Conservation (phyloP, 2,329 filamentous ascomycete genomes). For the Fusarium pilosicola region DNA sequence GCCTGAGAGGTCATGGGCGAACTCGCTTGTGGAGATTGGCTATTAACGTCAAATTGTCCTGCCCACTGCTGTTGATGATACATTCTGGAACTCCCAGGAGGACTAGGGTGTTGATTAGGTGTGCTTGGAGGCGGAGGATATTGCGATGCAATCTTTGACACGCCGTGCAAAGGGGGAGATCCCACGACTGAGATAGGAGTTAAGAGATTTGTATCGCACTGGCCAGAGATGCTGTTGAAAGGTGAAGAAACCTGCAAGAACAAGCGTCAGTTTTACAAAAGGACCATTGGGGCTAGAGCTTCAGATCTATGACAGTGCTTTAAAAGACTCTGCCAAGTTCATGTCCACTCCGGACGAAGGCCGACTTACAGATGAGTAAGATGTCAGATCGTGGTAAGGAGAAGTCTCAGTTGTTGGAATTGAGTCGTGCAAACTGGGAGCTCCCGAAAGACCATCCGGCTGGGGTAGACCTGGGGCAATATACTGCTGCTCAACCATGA, state of each 20-base stretch:
- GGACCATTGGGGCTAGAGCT: not conserved
- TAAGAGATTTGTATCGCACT: slow-evolving; percentile 57
- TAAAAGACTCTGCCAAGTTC: not conserved
- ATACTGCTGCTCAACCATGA: slow-evolving; percentile 51
- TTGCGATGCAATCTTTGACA: slow-evolving; percentile 53
- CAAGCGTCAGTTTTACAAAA: slow-evolving; percentile 7
- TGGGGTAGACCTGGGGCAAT: slow-evolving; percentile 48
- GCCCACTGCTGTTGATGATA: slow-evolving; percentile 56
- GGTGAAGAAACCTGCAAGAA: slow-evolving; percentile 40
- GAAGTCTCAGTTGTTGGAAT: slow-evolving; percentile 41
- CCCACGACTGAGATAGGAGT: slow-evolving; percentile 62
- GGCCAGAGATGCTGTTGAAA: slow-evolving; percentile 46
- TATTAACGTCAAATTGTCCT: slow-evolving; percentile 53
- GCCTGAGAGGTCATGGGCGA: slow-evolving; percentile 59
- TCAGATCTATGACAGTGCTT: not conserved
- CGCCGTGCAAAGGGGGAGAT: slow-evolving; percentile 60
- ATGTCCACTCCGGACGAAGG: not conserved
- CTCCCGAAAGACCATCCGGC: slow-evolving; percentile 45
- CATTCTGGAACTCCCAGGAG: slow-evolving; percentile 59
- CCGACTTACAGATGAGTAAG: slow-evolving; percentile 49
- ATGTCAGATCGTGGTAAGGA: slow-evolving; percentile 45
- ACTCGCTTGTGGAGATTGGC: slow-evolving; percentile 54
- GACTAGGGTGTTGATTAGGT: slow-evolving; percentile 57
- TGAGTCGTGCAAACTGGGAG: slow-evolving; percentile 42
- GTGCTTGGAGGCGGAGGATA: slow-evolving; percentile 53